These are phyloP conservation scores for Leersia perrieri DNA, from an alignment of 176 grass and related monocot genomes.

Conservation along the genomic window DNA sequence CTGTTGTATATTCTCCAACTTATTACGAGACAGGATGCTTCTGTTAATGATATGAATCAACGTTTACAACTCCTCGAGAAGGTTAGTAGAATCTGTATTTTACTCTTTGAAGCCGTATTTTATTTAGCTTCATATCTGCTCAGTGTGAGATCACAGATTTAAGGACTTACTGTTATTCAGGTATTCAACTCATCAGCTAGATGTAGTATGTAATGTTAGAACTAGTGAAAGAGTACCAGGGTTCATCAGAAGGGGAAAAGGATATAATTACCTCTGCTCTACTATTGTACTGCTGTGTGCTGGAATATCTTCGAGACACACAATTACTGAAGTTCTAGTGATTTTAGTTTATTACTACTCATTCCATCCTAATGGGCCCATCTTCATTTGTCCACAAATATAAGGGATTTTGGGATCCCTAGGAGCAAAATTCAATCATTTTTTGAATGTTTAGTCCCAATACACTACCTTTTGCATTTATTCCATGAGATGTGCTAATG, in stretches of 20 bases:
- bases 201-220: background rate
- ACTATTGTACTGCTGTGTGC: background rate
- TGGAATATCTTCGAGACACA: conserved; percentile 11
- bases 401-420: too few species aligned
- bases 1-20: conserved; percentile 56
- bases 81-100: conserved; percentile 45
- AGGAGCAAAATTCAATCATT: too few species aligned
- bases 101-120: background rate
- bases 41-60: conserved; percentile 59
- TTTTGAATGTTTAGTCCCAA: too few species aligned
- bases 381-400: too few species aligned
- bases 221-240: conserved; percentile 1
- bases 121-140: conserved; percentile 1
- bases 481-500: too few species aligned
- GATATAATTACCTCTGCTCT: background rate
- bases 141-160: background rate
- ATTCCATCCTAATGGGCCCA: too few species aligned
- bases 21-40: conserved; percentile 52
- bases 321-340: background rate
- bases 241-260: conserved; percentile 2
- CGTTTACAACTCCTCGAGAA: conserved; percentile 74
- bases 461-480: too few species aligned
- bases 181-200: conserved; percentile 17
- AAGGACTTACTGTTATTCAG: background rate
- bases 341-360: background rate